Percentiles rank a stretch among this genome's conserved stretches.
Evolutionary conservation across 768 basidiomycete genomes (phyloP).

Genomic region (Phylloporus rhodoxanthus): DNA sequence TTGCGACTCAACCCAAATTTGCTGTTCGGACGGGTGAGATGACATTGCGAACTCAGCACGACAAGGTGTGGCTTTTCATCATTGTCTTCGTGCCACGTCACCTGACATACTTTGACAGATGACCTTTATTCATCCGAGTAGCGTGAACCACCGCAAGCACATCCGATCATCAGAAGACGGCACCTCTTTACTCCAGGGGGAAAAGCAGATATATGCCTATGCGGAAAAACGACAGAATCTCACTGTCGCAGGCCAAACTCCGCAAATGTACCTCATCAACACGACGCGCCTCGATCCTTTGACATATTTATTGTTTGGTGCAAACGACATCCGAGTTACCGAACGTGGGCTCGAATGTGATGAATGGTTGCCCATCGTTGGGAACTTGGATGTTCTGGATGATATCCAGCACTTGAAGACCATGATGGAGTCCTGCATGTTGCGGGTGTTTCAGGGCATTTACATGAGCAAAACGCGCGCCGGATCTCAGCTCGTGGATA

Average conservation of each 20-base stretch:
- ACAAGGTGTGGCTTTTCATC: conserved; percentile 55
- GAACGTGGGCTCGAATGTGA: conserved; percentile 80
- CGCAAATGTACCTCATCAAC: conserved; percentile 67
- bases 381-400: conserved; percentile 67
- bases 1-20: conserved; percentile 87
- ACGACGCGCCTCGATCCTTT: conserved; percentile 85
- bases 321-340: conserved; percentile 65
- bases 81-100: conserved; percentile 2
- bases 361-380: conserved; percentile 82
- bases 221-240: conserved; percentile 80
- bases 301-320: conserved; percentile 88
- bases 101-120: conserved; percentile 37
- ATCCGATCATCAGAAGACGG: conserved; percentile 19
- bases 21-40: conserved; percentile 69
- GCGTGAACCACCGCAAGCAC: conserved; percentile 73
- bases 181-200: conserved; percentile 26
- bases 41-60: conserved; percentile 66
- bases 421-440: conserved; percentile 76
- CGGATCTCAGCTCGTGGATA: conserved; percentile 29
- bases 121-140: conserved; percentile 77
- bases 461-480: conserved; percentile 32
- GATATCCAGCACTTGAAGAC: conserved; percentile 77
- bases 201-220: conserved; percentile 78
- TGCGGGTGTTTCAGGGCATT: conserved; percentile 88
- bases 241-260: conserved; percentile 37